These are phyloP conservation scores for Phascolomyces articulosus DNA, from an alignment of 371 early-diverging fungal species.

Conservation along the genomic window DNA sequence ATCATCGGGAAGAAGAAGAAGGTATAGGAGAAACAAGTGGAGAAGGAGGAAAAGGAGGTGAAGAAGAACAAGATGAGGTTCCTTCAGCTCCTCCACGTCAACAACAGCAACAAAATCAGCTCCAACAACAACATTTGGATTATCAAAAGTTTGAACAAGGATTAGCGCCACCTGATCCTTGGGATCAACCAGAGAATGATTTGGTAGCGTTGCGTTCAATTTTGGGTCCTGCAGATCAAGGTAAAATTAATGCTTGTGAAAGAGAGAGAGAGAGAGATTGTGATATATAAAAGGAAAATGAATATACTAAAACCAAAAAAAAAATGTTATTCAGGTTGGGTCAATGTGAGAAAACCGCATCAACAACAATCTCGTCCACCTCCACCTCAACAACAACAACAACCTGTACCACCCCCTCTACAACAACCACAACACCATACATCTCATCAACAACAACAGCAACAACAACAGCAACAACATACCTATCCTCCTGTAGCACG, in stretches of 20 bases:
- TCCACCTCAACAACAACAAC: too few species aligned
- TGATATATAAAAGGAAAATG: not conserved
- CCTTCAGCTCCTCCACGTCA: not conserved
- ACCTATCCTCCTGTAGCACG: constrained; percentile 12
- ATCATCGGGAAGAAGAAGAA: constrained; percentile 10
- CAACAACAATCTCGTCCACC: constrained; percentile 9
- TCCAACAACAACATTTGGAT: constrained; percentile 32
- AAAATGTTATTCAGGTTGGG: constrained; percentile 1
- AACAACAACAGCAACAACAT: constrained; percentile 11
- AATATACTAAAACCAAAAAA: too few species aligned
- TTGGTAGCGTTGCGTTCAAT: constrained; percentile 55
- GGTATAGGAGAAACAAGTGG: constrained; percentile 1
- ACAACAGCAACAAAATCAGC: not conserved
- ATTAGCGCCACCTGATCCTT: constrained; percentile 73
- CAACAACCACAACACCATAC: constrained; percentile 9
- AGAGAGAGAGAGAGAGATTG: too few species aligned
- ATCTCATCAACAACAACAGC: constrained; percentile 8
- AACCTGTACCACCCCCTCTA: not conserved
- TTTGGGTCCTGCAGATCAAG: constrained; percentile 21
- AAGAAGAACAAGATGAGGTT: constrained; percentile 2
- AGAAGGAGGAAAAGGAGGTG: constrained; percentile 4
- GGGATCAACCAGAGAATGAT: constrained; percentile 67
- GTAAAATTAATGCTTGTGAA: not conserved
- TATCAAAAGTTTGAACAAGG: constrained; percentile 75
- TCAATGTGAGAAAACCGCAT: constrained; percentile 2